A percentile compares a stretch with the other conserved stretches of the same genome.
phyloP scores from a whole-genome alignment of 768 basidiomycete species.

The Boletus rubescentipes region DNA sequence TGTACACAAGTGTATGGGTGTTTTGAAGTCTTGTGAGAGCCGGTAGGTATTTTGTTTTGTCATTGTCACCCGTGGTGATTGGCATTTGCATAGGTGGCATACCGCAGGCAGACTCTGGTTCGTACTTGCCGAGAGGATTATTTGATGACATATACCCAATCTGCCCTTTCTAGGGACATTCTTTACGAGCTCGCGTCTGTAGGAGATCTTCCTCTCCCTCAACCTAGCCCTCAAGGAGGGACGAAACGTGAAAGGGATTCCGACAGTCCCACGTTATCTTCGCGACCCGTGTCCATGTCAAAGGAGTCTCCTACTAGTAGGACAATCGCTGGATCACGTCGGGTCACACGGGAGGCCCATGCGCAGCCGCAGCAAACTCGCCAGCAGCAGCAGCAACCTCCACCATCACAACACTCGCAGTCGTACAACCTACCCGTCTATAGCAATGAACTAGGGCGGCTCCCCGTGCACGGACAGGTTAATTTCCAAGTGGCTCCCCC shows the following conservation, averaged over 20 bases:
- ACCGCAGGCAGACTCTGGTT: constrained; percentile 50
- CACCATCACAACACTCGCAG: constrained; percentile 9
- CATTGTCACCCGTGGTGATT: neutral
- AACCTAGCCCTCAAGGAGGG: constrained; percentile 46
- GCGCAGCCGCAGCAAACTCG: constrained; percentile 8
- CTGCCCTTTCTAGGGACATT: constrained; percentile 52
- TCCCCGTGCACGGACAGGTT: constrained; percentile 43
- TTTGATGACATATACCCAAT: neutral
- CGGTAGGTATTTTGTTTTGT: constrained; percentile 26
- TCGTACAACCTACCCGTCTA: constrained; percentile 51
- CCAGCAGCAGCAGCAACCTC: constrained; percentile 6
- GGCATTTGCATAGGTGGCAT: constrained; percentile 40
- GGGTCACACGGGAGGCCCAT: constrained; percentile 29
- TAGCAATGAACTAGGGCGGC: constrained; percentile 54
- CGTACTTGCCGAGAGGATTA: constrained; percentile 9
- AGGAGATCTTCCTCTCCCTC: constrained; percentile 68
- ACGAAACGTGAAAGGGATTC: constrained; percentile 66
- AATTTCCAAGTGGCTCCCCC: constrained; percentile 10
- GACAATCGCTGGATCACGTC: constrained; percentile 35
- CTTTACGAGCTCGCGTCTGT: constrained; percentile 70
- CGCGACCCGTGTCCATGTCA: neutral
- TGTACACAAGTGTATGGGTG: constrained; percentile 48
- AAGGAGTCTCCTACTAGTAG: constrained; percentile 26
- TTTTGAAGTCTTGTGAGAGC: constrained; percentile 37
- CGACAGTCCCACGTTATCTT: constrained; percentile 41